These are phyloP conservation scores for Volutella citrinella DNA, from an alignment of 2,329 filamentous ascomycete genomes.

Conservation along the genomic window DNA sequence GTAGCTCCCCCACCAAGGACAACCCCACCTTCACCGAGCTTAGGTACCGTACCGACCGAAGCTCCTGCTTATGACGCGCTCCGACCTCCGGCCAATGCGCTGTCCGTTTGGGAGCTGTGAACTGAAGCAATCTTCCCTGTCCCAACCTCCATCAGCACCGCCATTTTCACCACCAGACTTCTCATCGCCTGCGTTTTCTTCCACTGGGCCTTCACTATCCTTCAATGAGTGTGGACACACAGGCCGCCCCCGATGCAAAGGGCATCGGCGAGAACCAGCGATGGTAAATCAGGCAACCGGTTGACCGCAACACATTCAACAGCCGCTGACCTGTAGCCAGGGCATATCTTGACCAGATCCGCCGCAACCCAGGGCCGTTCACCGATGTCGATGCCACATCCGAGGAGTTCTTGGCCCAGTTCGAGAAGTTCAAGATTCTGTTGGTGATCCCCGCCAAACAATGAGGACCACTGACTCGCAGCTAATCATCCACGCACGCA, in stretches of 20 bases:
- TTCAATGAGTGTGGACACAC: conserved; percentile 26
- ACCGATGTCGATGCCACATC: conserved; percentile 61
- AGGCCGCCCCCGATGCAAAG: conserved; percentile 7
- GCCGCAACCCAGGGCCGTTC: conserved; percentile 75
- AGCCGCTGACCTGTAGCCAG: too few relatives aligned
- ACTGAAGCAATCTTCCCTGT: too few relatives aligned
- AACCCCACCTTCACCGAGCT: conserved; percentile 35
- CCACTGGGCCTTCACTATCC: too few relatives aligned
- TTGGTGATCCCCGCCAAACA: conserved; percentile 40
- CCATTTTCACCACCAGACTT: background rate
- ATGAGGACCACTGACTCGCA: background rate
- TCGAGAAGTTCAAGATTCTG: conserved; percentile 74
- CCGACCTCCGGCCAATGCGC: conserved; percentile 1
- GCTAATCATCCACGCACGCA: conserved; percentile 26
- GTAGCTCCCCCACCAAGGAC: conserved; percentile 8
- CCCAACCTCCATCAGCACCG: too few relatives aligned
- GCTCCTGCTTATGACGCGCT: too few relatives aligned
- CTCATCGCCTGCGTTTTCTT: background rate
- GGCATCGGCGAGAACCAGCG: conserved; percentile 27
- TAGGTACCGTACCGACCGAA: too few relatives aligned
- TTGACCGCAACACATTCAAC: too few relatives aligned
- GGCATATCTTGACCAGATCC: conserved; percentile 80
- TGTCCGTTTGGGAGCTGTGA: too few relatives aligned
- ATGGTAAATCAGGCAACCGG: conserved; percentile 27
- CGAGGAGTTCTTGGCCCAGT: conserved; percentile 50